These are phyloP conservation scores for Umbelopsis sp. DNA, from an alignment of 192 early-diverging fungal species.

Conservation along the genomic window DNA sequence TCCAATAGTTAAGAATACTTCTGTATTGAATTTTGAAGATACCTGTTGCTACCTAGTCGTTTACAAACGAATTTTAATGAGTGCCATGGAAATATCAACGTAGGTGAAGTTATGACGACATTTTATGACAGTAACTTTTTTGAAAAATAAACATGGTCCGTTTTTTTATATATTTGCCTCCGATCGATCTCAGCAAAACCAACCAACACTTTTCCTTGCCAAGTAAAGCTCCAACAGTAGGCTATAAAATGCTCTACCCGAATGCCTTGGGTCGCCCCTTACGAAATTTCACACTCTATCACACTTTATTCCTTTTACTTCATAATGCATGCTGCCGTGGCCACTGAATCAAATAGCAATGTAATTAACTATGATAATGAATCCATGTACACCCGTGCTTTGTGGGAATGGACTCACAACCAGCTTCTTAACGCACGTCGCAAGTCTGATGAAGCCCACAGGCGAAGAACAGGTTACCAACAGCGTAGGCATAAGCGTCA, in stretches of 20 bases:
- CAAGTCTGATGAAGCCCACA: not conserved
- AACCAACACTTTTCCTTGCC: not conserved
- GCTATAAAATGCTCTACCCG: not conserved
- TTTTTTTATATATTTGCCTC: not conserved
- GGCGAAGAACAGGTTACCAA: not conserved
- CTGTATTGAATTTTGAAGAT: too few species aligned
- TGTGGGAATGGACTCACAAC: slow-evolving; percentile 5
- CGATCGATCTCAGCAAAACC: slow-evolving; percentile 10
- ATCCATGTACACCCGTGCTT: not conserved
- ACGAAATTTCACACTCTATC: too few species aligned
- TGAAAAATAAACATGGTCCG: not conserved
- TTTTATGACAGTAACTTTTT: too few species aligned
- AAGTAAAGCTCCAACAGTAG: too few species aligned
- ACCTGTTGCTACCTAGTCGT: too few species aligned
- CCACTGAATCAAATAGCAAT: not conserved
- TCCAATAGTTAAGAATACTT: too few species aligned
- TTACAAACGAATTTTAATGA: too few species aligned
- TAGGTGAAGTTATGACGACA: too few species aligned
- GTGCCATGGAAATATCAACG: too few species aligned
- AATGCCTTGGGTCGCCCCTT: too few species aligned
- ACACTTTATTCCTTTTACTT: not conserved
- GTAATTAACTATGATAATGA: not conserved
- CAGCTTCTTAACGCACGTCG: not conserved
- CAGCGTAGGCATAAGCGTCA: not conserved
- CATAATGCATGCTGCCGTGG: not conserved